phyloP scores from a whole-genome alignment of 257 asterid genomes.

The Solanum pennellii region DNA sequence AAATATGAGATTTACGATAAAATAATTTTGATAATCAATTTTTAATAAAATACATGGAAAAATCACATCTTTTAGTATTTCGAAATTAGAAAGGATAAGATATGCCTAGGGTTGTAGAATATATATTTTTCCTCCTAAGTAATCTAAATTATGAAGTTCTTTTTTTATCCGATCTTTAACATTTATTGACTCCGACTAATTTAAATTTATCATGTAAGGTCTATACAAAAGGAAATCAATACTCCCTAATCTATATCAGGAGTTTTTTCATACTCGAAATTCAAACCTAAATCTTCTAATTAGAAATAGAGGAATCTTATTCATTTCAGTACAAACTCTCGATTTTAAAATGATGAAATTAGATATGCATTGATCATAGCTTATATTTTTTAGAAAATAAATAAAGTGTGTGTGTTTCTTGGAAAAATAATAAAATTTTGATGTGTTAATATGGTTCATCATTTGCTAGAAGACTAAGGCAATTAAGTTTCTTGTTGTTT shows the following conservation, averaged over 20 bases:
- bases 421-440: not conserved
- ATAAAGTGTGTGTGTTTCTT: not conserved
- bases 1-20: not conserved
- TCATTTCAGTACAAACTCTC: fast-evolving
- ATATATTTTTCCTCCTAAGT: not conserved
- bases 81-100: not conserved
- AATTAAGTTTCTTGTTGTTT: slow-evolving; percentile 7
- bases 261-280: not conserved
- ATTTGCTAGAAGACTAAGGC: slow-evolving; percentile 19
- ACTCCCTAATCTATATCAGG: not conserved
- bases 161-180: not conserved
- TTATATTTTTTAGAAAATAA: not conserved
- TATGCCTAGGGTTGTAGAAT: not conserved
- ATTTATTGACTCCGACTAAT: not conserved
- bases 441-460: slow-evolving; percentile 10
- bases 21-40: not conserved
- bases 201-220: not conserved
- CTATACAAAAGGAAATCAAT: not conserved
- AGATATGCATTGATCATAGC: not conserved
- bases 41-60: not conserved
- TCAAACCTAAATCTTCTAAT: fast-evolving
- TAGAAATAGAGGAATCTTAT: too few relatives aligned
- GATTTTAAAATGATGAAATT: not conserved
- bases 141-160: not conserved
- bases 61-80: not conserved